A percentile compares a stretch with the other conserved stretches of the same genome.
Conservation (phyloP, 176 grass and related monocot species). For the Secale cereale region DNA sequence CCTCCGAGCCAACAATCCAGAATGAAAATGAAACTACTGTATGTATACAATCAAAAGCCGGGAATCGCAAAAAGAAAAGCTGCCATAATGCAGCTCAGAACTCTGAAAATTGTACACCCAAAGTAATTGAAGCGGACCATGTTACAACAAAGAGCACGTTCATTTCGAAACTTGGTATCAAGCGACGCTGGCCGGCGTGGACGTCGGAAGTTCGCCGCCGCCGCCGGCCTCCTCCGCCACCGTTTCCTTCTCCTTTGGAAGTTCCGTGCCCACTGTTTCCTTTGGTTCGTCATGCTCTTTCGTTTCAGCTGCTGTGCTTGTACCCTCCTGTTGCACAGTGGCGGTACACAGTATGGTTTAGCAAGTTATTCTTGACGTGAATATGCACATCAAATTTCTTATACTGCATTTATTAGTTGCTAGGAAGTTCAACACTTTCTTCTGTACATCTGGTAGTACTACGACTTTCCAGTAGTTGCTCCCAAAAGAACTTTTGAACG, state of each 20-base stretch:
- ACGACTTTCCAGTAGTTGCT: too few relatives aligned
- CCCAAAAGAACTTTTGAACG: too few relatives aligned
- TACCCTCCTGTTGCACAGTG: background rate
- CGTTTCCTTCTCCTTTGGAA: background rate
- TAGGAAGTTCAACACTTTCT: too few relatives aligned
- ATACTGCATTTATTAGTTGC: background rate
- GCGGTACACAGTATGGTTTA: background rate
- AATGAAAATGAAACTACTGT: background rate
- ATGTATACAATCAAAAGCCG: background rate
- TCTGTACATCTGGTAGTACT: too few relatives aligned
- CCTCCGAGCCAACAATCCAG: background rate
- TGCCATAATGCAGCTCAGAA: too few relatives aligned
- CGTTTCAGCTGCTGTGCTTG: background rate
- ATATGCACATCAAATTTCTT: background rate
- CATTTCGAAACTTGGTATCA: background rate
- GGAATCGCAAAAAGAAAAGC: background rate
- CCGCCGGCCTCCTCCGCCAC: background rate
- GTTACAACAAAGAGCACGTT: background rate
- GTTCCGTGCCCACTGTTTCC: background rate
- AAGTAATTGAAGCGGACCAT: background rate
- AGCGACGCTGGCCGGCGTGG: background rate
- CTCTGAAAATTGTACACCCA: background rate
- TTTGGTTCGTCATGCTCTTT: background rate
- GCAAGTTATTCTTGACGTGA: background rate
- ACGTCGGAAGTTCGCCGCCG: background rate